These are phyloP conservation scores for Trichoderma simmonsii DNA, from an alignment of 2,329 filamentous ascomycete species.

Conservation along the genomic window DNA sequence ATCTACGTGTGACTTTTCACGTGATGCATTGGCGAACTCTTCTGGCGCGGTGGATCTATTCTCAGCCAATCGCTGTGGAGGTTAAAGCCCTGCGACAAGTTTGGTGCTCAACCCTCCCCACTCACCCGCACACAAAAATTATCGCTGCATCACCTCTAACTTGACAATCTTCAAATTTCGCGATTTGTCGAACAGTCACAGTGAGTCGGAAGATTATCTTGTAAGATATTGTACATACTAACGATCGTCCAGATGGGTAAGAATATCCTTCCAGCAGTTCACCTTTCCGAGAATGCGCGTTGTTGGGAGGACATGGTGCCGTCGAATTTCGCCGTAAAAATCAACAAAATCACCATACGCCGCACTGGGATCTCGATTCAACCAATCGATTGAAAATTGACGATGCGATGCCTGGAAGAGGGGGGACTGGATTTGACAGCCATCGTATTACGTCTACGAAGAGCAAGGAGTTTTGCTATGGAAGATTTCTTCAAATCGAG, in stretches of 20 bases:
- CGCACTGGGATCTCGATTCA: neutral
- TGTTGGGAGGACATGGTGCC: constrained; percentile 8
- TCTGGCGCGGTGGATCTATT: constrained; percentile 20
- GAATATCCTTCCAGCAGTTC: constrained; percentile 29
- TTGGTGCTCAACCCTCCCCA: constrained; percentile 38
- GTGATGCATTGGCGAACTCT: constrained; percentile 16
- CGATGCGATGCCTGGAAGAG: neutral
- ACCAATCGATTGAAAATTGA: neutral
- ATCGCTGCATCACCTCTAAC: constrained; percentile 37
- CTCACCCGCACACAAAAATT: constrained; percentile 42
- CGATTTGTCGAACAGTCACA: constrained; percentile 46
- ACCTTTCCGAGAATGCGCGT: constrained; percentile 17
- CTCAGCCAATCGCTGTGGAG: constrained; percentile 35
- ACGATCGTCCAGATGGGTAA: constrained; percentile 59
- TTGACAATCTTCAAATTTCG: constrained; percentile 41
- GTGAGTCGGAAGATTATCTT: constrained; percentile 43
- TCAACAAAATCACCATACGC: neutral
- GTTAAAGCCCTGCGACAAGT: constrained; percentile 37
- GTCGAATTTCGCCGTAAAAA: constrained; percentile 1
- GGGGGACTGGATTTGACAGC: neutral
- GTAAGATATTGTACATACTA: constrained; percentile 38
- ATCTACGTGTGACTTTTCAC: constrained; percentile 20
- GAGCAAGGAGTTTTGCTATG: neutral
- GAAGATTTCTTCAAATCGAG: neutral
- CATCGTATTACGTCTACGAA: neutral